Conservation (phyloP, 2,329 filamentous ascomycete species). For the Fusarium bactridioides region DNA sequence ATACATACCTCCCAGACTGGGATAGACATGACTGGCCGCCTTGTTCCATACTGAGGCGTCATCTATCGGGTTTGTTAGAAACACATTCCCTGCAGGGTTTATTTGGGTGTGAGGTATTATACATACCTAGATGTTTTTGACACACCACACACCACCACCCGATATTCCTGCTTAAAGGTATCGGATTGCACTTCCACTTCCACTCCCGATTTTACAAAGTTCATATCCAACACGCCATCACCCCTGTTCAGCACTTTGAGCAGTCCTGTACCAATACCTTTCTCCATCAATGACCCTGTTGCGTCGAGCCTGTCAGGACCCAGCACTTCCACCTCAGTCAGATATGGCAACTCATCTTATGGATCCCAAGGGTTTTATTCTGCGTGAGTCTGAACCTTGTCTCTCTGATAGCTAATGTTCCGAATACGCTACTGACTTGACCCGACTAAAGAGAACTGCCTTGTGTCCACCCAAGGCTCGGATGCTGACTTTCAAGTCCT, state of each 20-base stretch:
- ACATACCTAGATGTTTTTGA: neutral
- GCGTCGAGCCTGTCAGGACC: slow-evolving; percentile 4
- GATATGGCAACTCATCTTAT: slow-evolving; percentile 19
- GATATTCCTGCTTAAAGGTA: slow-evolving; percentile 13
- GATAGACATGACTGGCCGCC: slow-evolving; percentile 13
- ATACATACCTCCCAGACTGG: neutral
- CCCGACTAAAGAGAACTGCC: slow-evolving; percentile 40
- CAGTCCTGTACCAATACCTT: neutral
- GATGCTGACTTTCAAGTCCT: slow-evolving; percentile 36
- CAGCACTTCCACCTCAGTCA: slow-evolving; percentile 5
- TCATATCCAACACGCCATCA: neutral
- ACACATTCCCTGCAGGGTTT: neutral
- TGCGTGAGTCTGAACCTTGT: slow-evolving; percentile 2
- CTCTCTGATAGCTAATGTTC: too few relatives aligned
- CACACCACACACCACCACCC: neutral
- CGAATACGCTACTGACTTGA: neutral
- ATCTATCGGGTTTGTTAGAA: neutral
- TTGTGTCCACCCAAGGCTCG: slow-evolving; percentile 33
- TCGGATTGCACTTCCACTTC: slow-evolving; percentile 10
- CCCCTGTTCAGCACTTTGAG: neutral
- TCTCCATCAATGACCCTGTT: slow-evolving; percentile 25
- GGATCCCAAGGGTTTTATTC: slow-evolving; percentile 20
- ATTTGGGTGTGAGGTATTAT: neutral
- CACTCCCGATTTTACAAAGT: neutral
- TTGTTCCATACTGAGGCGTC: neutral